Percentiles rank a stretch among this genome's conserved stretches.
Evolutionary conservation across 2,329 filamentous ascomycete species (phyloP).

Genomic region (Diaporthe citriasiana): DNA sequence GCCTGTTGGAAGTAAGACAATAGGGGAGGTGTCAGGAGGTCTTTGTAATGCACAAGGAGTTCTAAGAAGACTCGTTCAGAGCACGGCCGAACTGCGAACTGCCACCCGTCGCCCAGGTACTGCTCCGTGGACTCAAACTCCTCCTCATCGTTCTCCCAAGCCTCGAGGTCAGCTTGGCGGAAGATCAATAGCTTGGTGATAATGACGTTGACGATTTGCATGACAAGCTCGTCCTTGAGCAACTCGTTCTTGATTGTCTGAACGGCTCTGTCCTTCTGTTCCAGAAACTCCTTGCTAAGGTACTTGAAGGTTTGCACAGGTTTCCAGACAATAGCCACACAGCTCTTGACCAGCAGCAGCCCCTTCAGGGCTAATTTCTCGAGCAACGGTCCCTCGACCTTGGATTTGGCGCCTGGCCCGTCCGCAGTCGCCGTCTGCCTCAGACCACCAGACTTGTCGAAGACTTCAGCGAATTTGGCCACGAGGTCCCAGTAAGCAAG

Average conservation of each 20-base stretch:
- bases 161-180: conserved; percentile 84
- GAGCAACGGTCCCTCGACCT: conserved; percentile 73
- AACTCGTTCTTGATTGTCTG: conserved; percentile 79
- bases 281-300: conserved; percentile 78
- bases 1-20: conserved; percentile 86
- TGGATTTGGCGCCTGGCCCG: conserved; percentile 59
- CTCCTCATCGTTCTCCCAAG: conserved; percentile 95
- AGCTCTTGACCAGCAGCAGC: conserved; percentile 84
- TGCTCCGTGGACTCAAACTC: conserved; percentile 96
- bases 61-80: conserved; percentile 95
- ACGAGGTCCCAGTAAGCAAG: conserved; percentile 89
- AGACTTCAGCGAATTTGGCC: conserved; percentile 81
- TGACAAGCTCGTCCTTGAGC: conserved; percentile 81
- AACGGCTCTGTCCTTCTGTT: conserved; percentile 80
- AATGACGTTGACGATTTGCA: conserved; percentile 85
- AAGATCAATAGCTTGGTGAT: conserved; percentile 93
- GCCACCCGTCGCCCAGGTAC: conserved; percentile 85
- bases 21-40: conserved; percentile 82
- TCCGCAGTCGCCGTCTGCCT: conserved; percentile 57
- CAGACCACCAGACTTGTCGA: conserved; percentile 72
- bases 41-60: conserved; percentile 89
- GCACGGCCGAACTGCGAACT: conserved; percentile 92
- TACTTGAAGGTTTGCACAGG: conserved; percentile 88
- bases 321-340: conserved; percentile 86
- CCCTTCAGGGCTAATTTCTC: conserved; percentile 89